phyloP scores from a whole-genome alignment of 129 eudicot species.

The Flaveria sonorensis region DNA sequence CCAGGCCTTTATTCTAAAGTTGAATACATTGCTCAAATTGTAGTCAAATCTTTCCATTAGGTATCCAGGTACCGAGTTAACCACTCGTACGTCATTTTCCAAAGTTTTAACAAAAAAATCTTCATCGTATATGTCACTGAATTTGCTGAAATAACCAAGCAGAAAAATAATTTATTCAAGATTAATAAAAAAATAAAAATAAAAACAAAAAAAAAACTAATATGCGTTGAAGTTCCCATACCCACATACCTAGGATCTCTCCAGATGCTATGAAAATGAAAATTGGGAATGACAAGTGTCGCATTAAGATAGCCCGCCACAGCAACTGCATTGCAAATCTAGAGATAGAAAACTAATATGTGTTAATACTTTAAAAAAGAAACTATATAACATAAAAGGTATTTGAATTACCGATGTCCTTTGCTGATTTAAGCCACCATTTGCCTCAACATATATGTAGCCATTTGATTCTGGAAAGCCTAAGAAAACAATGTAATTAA shows the following conservation, averaged over 20 bases:
- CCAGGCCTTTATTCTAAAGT: constrained; percentile 94
- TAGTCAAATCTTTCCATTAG: constrained; percentile 94
- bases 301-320: constrained; percentile 99
- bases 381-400: constrained; percentile 1
- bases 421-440: constrained; percentile 98
- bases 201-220: not conserved
- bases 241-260: constrained; percentile 83
- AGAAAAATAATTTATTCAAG: constrained; percentile 22
- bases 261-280: constrained; percentile 98
- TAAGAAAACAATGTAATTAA: constrained; percentile 29
- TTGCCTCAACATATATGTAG: constrained; percentile 87
- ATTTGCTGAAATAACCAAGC: constrained; percentile 66
- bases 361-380: not conserved
- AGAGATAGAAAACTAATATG: constrained; percentile 22
- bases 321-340: constrained; percentile 99
- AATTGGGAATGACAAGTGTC: constrained; percentile 91
- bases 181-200: not conserved
- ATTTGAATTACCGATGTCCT: constrained; percentile 68
- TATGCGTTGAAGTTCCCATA: not conserved
- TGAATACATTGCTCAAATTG: constrained; percentile 81
- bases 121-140: constrained; percentile 82
- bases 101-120: constrained; percentile 63
- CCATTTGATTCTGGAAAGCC: constrained; percentile 94
- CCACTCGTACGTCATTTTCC: constrained; percentile 79
- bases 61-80: constrained; percentile 70